phyloP scores from a whole-genome alignment of 225 moss, liverwort and hornwort genomes.

The Straminergon stramineum region DNA sequence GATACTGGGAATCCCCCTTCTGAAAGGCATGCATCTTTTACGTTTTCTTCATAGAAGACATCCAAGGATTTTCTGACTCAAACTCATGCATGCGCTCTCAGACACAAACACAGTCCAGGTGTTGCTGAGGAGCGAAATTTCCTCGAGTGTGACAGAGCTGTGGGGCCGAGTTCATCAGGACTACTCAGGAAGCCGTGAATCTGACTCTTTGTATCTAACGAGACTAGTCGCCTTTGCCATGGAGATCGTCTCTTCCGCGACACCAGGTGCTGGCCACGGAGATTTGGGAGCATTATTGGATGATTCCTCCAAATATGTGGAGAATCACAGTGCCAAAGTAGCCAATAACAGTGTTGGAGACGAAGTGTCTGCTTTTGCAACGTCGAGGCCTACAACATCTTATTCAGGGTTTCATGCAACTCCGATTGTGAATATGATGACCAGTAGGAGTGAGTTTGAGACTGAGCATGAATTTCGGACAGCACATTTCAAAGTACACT shows the following conservation, averaged over 20 bases:
- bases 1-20: not conserved
- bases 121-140: not conserved
- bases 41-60: not conserved
- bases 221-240: fast-evolving
- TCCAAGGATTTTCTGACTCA: not conserved
- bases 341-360: not conserved
- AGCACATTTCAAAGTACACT: too few relatives aligned
- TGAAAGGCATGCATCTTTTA: not conserved
- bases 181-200: fast-evolving
- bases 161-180: fast-evolving
- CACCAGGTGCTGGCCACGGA: fast-evolving
- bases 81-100: too few relatives aligned
- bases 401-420: fast-evolving
- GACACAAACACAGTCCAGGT: not conserved
- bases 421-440: too few relatives aligned
- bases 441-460: too few relatives aligned
- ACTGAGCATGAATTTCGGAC: too few relatives aligned
- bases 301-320: not conserved
- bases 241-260: fast-evolving
- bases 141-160: fast-evolving
- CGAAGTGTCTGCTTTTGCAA: fast-evolving
- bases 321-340: fast-evolving
- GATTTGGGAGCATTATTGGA: fast-evolving
- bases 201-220: fast-evolving
- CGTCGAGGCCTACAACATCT: not conserved